These are phyloP conservation scores for Erigeron philadelphicus DNA, from an alignment of 140 eudicot species.

Conservation along the genomic window DNA sequence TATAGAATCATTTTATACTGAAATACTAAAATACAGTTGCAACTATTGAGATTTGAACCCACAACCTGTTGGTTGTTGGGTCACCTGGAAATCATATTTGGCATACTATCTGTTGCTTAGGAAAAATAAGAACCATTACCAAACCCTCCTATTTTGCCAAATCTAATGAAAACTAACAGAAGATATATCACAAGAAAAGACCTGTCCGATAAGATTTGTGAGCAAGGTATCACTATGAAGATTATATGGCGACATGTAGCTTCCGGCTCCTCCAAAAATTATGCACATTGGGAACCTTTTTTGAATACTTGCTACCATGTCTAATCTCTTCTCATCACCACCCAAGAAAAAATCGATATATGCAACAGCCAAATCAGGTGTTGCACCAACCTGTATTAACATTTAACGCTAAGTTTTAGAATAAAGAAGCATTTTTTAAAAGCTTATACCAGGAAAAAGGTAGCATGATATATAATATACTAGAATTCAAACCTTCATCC, in stretches of 20 bases:
- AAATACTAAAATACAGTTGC: too few species aligned
- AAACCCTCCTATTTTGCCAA: not conserved
- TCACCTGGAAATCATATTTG: not conserved
- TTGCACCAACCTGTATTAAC: constrained; percentile 73
- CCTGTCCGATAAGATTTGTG: constrained; percentile 89
- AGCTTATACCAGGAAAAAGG: not conserved
- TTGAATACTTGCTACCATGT: constrained; percentile 78
- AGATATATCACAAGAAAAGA: constrained; percentile 19
- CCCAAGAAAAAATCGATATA: constrained; percentile 90
- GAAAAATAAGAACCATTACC: not conserved
- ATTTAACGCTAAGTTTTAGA: not conserved
- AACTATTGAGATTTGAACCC: too few species aligned
- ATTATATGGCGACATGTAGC: constrained; percentile 88
- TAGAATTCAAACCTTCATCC: constrained; percentile 65
- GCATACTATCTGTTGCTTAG: not conserved
- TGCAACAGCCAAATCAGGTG: constrained; percentile 76
- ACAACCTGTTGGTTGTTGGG: too few species aligned
- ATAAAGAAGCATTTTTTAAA: not conserved
- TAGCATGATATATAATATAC: not conserved
- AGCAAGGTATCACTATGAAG: constrained; percentile 66
- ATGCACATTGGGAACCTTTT: constrained; percentile 94
- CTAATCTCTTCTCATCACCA: constrained; percentile 90
- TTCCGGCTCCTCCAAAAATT: constrained; percentile 89
- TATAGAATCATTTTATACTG: not conserved
- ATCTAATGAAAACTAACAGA: not conserved